Conservation (phyloP, 495 filamentous ascomycete species). For the Penicillium macrosclerotiorum region DNA sequence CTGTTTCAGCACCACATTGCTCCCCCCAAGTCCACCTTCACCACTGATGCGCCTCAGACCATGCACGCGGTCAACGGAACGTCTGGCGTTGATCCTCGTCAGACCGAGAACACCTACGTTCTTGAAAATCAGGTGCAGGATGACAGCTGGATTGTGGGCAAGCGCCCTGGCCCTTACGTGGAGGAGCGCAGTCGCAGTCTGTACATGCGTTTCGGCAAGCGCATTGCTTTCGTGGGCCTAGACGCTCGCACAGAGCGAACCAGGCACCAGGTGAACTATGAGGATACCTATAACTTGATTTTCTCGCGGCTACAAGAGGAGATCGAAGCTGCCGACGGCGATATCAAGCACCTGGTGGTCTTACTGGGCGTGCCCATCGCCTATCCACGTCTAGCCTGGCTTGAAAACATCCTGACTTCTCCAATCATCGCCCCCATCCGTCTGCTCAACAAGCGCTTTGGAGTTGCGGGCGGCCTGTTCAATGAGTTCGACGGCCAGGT, state of each 20-base stretch:
- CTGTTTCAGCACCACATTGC: slow-evolving; percentile 92
- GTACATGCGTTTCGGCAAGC: slow-evolving; percentile 78
- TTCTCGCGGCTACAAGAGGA: slow-evolving; percentile 68
- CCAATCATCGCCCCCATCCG: slow-evolving; percentile 83
- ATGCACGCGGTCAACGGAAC: slow-evolving; percentile 47
- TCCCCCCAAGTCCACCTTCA: slow-evolving; percentile 79
- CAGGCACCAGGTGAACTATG: slow-evolving; percentile 86
- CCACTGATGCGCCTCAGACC: slow-evolving; percentile 62
- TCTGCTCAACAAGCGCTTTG: slow-evolving; percentile 87
- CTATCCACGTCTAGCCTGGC: slow-evolving; percentile 90
- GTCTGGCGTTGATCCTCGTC: slow-evolving; percentile 59
- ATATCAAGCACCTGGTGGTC: slow-evolving; percentile 79
- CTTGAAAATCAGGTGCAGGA: slow-evolving; percentile 57
- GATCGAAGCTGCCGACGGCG: slow-evolving; percentile 55
- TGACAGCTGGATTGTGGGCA: slow-evolving; percentile 76
- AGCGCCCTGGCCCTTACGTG: slow-evolving; percentile 73
- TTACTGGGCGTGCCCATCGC: slow-evolving; percentile 91
- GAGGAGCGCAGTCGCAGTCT: slow-evolving; percentile 76
- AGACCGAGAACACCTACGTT: slow-evolving; percentile 68
- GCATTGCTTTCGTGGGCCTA: slow-evolving; percentile 81
- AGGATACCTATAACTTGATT: slow-evolving; percentile 82
- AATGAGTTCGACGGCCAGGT: slow-evolving; percentile 90
- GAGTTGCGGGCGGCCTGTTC: slow-evolving; percentile 79
- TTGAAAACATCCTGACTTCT: slow-evolving; percentile 83
- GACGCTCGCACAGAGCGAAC: slow-evolving; percentile 92